Evolutionary conservation across 2,329 filamentous ascomycete species (phyloP), one percentile per base, ranked within the genome.

Genomic region (Lasiodiplodia sp.): DNA sequence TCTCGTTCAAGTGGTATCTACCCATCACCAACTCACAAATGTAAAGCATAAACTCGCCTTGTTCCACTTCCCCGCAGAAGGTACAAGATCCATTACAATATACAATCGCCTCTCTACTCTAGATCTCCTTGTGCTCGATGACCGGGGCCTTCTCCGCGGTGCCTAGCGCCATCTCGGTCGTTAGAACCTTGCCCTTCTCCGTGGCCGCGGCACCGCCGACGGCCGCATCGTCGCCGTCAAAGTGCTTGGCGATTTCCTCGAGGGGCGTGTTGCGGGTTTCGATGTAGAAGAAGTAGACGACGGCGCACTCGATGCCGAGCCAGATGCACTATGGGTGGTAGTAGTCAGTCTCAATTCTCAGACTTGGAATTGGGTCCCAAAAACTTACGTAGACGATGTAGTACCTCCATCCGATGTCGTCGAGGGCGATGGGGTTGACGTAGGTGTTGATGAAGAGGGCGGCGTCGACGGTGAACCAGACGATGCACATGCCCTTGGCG

Each of bases 381-480:
- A 16, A 16, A 79, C 78, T 79, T 78, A 83, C 82, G 25, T 87
- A 91, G 79, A 89, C 88, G 56, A 89, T 82, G 83, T 88, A 90
- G 68, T 91, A 86, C 78, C 90, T 85, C 86, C 88, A 90, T 28
- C 72, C 74, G 2, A 90, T 79, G 67, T 85, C 82, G 64, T 87
- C 81, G 85, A 89, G 90, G 10, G 88, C 88, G 68, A 89, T 80
- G 74, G 86, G 86, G 81, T 91, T 91, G 73, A 85, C 86, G 72
- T 81, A 88, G 82, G 88, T 86, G 75, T 87, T 86, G 70, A 91
- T 83, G 63, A 88, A 86, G 47, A 91, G 80, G 38, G 88, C 82
- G 57, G 87, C 86, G 77, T 90, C 87, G 25, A 90, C 83, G 23
- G 85, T 86, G 63, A 90, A 84, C 76, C 90, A 90, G 86, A 90